phyloP scores from a whole-genome alignment of 345 rosid genomes.

The Turnera subulata region DNA sequence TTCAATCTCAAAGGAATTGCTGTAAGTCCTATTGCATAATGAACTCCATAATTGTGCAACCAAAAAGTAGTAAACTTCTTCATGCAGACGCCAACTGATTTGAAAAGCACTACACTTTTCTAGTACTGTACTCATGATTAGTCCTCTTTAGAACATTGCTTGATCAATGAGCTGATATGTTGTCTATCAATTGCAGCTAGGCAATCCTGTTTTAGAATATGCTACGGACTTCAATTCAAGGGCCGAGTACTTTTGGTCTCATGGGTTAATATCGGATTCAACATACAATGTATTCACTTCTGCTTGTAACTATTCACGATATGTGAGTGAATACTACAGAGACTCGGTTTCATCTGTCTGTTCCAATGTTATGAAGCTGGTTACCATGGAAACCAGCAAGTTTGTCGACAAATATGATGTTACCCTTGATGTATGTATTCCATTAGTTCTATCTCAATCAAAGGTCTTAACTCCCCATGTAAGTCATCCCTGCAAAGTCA shows the following conservation, averaged over 20 bases:
- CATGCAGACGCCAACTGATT: too few species aligned
- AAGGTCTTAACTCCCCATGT: slow-evolving; percentile 73
- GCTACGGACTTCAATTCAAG: slow-evolving; percentile 85
- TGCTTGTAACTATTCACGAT: slow-evolving; percentile 85
- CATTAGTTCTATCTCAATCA: slow-evolving; percentile 80
- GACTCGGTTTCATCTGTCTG: slow-evolving; percentile 68
- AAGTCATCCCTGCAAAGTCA: slow-evolving; percentile 16
- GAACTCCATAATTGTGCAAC: background rate
- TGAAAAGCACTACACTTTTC: too few species aligned
- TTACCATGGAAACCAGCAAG: slow-evolving; percentile 71
- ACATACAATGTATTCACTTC: slow-evolving; percentile 80
- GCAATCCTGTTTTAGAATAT: slow-evolving; percentile 88
- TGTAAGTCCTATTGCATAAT: slow-evolving; percentile 38
- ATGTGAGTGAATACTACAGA: slow-evolving; percentile 81
- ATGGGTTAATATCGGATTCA: slow-evolving; percentile 86
- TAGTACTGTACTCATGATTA: background rate
- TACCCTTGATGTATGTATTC: slow-evolving; percentile 83
- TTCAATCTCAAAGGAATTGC: slow-evolving; percentile 89
- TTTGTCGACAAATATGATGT: slow-evolving; percentile 93
- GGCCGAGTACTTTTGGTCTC: slow-evolving; percentile 99
- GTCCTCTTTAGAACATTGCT: background rate
- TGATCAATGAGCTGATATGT: background rate
- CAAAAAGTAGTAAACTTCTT: too few species aligned
- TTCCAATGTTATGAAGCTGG: slow-evolving; percentile 73
- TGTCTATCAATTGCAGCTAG: slow-evolving; percentile 49